A percentile compares a stretch with the other conserved stretches of the same genome.
Conservation (phyloP, 2,329 filamentous ascomycete genomes). For the Podosphaera leucotricha region DNA sequence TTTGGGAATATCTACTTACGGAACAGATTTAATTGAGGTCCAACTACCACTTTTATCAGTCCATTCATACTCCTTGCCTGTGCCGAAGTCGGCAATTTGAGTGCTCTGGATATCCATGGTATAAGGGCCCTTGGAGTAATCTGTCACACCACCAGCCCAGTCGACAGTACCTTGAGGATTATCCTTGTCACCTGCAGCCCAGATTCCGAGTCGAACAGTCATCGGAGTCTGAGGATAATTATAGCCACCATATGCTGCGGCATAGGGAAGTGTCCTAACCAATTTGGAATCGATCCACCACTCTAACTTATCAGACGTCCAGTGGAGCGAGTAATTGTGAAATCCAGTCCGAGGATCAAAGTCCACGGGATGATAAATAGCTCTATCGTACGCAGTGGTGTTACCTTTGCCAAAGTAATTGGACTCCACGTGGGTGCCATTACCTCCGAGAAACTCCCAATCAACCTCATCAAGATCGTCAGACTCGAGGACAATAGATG, state of each 20-base stretch:
- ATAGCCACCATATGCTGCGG: slow-evolving; percentile 34
- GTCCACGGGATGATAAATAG: slow-evolving; percentile 32
- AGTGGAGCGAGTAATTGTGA: slow-evolving; percentile 51
- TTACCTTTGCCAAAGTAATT: slow-evolving; percentile 48
- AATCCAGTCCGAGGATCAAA: slow-evolving; percentile 30
- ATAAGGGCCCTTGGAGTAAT: slow-evolving; percentile 43
- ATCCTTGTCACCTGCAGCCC: slow-evolving; percentile 34
- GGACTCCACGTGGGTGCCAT: slow-evolving; percentile 37
- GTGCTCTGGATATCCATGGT: slow-evolving; percentile 49
- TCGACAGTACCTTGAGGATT: slow-evolving; percentile 33
- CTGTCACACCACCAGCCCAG: slow-evolving; percentile 47
- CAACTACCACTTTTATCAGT: slow-evolving; percentile 35
- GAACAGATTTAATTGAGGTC: slow-evolving; percentile 35
- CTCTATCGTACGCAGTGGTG: slow-evolving; percentile 44
- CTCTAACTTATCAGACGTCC: slow-evolving; percentile 41
- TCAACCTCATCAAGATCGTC: slow-evolving; percentile 75
- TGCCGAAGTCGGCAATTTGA: slow-evolving; percentile 32
- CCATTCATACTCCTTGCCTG: slow-evolving; percentile 37
- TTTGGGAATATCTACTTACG: slow-evolving; percentile 23
- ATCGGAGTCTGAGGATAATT: slow-evolving; percentile 59
- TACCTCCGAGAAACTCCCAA: slow-evolving; percentile 52
- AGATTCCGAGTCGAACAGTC: slow-evolving; percentile 43
- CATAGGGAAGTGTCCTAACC: slow-evolving; percentile 37
- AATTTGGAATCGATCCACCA: slow-evolving; percentile 47
- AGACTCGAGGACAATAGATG: slow-evolving; percentile 60